Percentiles rank a stretch among this genome's conserved stretches.
phyloP scores from a whole-genome alignment of 805 yeast genomes.

The Ogataea trehaloabstinens region DNA sequence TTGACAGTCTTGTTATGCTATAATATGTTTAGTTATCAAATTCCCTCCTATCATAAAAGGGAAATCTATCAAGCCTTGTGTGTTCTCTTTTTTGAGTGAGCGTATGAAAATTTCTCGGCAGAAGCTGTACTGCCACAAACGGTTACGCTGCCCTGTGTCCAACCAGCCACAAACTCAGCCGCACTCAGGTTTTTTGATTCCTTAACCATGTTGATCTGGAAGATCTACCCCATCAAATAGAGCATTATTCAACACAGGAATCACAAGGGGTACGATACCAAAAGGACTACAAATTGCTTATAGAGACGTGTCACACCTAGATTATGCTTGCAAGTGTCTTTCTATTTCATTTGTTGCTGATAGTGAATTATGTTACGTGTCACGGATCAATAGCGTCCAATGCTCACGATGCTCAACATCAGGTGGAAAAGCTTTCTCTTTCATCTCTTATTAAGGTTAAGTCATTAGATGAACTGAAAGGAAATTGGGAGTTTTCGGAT shows the following conservation, averaged over 20 bases:
- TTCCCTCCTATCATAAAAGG: too few species aligned
- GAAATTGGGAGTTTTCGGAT: conserved; percentile 43
- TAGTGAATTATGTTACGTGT: conserved; percentile 1
- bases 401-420: conserved; percentile 5
- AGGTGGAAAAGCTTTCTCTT: conserved; percentile 18
- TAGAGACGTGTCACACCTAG: too few species aligned
- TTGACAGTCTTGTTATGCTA: too few species aligned
- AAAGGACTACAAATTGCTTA: too few species aligned
- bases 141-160: conserved; percentile 2
- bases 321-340: neutral
- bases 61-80: too few species aligned
- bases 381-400: neutral
- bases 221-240: too few species aligned
- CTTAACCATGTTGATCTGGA: too few species aligned
- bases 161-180: neutral
- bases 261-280: too few species aligned
- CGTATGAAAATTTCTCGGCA: neutral
- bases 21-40: too few species aligned
- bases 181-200: neutral
- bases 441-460: conserved; percentile 25
- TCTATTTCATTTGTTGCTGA: neutral
- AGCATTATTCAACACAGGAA: too few species aligned
- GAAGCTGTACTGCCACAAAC: neutral
- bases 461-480: conserved; percentile 35
- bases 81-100: too few species aligned